Evolutionary conservation across 148 eudicot genomes (phyloP), one percentile per base, ranked within the genome.

Genomic region (Linanthus parryae): DNA sequence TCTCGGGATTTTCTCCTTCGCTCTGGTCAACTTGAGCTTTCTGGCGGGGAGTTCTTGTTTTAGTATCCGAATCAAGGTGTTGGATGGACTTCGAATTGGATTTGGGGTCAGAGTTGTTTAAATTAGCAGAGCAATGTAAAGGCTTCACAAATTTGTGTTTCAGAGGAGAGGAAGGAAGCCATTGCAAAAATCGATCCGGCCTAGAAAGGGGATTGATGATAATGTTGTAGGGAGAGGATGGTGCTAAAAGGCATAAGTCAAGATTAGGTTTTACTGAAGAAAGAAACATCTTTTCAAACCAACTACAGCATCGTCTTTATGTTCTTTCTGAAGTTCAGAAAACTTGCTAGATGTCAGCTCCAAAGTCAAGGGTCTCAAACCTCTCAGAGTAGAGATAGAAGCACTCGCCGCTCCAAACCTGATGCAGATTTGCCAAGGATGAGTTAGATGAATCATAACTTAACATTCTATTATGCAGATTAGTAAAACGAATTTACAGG

Each of bases 91-190:
- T 63, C 4, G 50, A 48, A 35, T 76, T 63, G 22, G 67, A 65
- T 30, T 54, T 28, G 11, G 62, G 3, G 38, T 53, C 59, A 24
- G 71, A 65, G 14, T 70, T 51, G 8, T 62, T 63, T 19, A 48
- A 45, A 45, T 35, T 61, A 39, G 80, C 74, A 64, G 52, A 42
- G 59, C 76, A 71, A 30, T 39, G 44, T 44, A 41, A 61, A 37
- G 53, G 63, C 38, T 58, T 66, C 45, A 57, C 24, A 4, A 9
- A 2, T 24, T 21, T 40, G 23, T 17, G 40, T 39, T 45, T 50
- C 54, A 22, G 23, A 51, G 11, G 48, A 7, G 47, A 42, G n/a
- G 49, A 60, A 12, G 44, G 36, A 61, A 17, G 33, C 20, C 26
- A 66, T 31, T 42, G 42, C 26, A 36, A 43, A 42, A 23, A 11